Percentiles rank a stretch among this genome's conserved stretches.
Evolutionary conservation across 148 eudicot species (phyloP).

Genomic region (Chenopodium album): DNA sequence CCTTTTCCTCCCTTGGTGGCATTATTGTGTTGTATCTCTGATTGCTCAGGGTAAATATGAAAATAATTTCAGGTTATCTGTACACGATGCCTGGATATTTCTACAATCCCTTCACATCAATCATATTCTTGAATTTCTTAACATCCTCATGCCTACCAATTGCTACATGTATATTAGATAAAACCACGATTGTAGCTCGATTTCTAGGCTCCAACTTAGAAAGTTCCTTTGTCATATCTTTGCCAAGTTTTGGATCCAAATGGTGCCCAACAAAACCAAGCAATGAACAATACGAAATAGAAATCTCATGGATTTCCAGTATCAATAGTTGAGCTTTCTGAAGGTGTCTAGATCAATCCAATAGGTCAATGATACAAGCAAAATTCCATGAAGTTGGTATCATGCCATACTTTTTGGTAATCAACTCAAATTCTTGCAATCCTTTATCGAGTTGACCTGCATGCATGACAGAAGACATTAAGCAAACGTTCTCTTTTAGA

Average conservation of each 20-base stretch:
- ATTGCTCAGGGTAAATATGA: not conserved
- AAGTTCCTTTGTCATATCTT: constrained; percentile 55
- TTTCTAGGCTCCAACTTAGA: constrained; percentile 52
- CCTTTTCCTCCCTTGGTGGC: no score
- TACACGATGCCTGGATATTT: constrained; percentile 55
- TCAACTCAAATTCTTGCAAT: constrained; percentile 49
- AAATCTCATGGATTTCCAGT: constrained; percentile 37
- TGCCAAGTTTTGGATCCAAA: constrained; percentile 49
- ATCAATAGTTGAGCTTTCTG: constrained; percentile 58
- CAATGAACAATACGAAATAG: constrained; percentile 54
- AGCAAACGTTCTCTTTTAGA: constrained; percentile 49
- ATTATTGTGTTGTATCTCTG: no score
- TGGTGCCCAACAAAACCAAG: constrained; percentile 59
- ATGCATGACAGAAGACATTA: constrained; percentile 57
- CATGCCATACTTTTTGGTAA: constrained; percentile 46
- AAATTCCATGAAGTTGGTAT: constrained; percentile 50
- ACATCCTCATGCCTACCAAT: constrained; percentile 76
- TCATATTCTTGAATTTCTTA: constrained; percentile 46
- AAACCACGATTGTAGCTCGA: constrained; percentile 49
- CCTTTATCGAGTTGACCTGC: constrained; percentile 53
- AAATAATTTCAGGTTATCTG: constrained; percentile 26
- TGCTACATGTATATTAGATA: constrained; percentile 68
- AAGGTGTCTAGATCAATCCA: constrained; percentile 36
- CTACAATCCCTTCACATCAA: constrained; percentile 42
- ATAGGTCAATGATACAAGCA: constrained; percentile 61